These are phyloP conservation scores for Diversispora epigaea DNA, from an alignment of 192 early-diverging fungal species.

Conservation along the genomic window DNA sequence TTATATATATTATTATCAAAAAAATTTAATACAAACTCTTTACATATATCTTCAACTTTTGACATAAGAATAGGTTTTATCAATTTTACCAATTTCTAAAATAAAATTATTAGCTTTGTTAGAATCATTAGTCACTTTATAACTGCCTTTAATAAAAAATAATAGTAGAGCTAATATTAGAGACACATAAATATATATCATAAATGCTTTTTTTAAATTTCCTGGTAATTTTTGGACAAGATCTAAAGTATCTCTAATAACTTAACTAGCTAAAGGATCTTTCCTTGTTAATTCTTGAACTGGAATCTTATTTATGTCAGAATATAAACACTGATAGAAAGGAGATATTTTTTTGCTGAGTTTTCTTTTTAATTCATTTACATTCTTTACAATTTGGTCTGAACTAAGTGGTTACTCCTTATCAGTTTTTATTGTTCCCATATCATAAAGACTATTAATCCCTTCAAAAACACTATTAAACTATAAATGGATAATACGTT, in stretches of 20 bases:
- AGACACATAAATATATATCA: neutral
- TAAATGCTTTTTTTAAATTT: slow-evolving; percentile 12
- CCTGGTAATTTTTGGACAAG: neutral
- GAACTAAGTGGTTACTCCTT: too few relatives aligned
- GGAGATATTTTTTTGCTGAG: neutral
- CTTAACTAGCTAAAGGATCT: neutral
- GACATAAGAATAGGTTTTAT: too few relatives aligned
- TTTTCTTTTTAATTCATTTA: neutral
- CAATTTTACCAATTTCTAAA: neutral
- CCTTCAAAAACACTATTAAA: too few relatives aligned
- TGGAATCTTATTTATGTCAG: neutral
- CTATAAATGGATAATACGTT: too few relatives aligned
- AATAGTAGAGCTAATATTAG: too few relatives aligned
- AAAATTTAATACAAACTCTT: neutral
- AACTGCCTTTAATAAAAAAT: too few relatives aligned
- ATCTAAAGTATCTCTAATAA: neutral
- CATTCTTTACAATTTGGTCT: too few relatives aligned
- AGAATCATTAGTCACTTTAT: too few relatives aligned
- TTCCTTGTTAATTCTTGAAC: slow-evolving; percentile 12
- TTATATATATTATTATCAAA: neutral
- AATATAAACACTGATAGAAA: slow-evolving; percentile 6
- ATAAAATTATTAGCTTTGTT: neutral
- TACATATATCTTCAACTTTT: too few relatives aligned
- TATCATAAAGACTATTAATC: too few relatives aligned
- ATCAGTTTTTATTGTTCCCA: too few relatives aligned